phyloP scores from a whole-genome alignment of 257 asterid genomes.

The Sherardia arvensis region DNA sequence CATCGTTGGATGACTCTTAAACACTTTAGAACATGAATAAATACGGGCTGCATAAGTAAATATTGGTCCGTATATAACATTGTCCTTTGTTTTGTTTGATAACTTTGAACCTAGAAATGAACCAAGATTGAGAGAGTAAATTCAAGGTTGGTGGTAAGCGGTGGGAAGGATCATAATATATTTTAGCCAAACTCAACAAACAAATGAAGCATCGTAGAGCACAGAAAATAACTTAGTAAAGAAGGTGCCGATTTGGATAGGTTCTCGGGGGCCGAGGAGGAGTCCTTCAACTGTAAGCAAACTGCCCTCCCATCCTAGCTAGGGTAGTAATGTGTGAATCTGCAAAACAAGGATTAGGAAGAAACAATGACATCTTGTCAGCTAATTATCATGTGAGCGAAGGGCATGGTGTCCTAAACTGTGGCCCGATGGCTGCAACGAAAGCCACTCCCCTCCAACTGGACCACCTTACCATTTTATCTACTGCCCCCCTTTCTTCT shows the following conservation, averaged over 20 bases:
- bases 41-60: too few species aligned
- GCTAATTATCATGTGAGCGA: slow-evolving; percentile 1
- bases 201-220: not conserved
- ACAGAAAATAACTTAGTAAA: not conserved
- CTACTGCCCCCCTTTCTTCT: slow-evolving; percentile 21
- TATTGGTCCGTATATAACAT: too few species aligned
- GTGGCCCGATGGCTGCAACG: slow-evolving; percentile 8
- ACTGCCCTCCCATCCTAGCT: not conserved
- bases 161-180: not conserved
- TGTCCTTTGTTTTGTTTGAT: too few species aligned
- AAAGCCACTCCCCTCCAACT: slow-evolving; percentile 12
- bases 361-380: slow-evolving; percentile 5
- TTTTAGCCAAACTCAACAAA: not conserved
- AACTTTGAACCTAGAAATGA: not conserved
- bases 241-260: not conserved
- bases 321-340: not conserved
- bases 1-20: too few species aligned
- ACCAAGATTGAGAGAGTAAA: not conserved
- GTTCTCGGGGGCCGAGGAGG: not conserved
- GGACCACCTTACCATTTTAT: slow-evolving; percentile 40
- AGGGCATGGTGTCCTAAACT: not conserved
- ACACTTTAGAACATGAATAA: too few species aligned
- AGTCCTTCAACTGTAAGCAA: not conserved
- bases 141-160: not conserved
- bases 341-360: not conserved